Evolutionary conservation across 345 rosid genomes (phyloP).

Genomic region (Kernera saxatilis): DNA sequence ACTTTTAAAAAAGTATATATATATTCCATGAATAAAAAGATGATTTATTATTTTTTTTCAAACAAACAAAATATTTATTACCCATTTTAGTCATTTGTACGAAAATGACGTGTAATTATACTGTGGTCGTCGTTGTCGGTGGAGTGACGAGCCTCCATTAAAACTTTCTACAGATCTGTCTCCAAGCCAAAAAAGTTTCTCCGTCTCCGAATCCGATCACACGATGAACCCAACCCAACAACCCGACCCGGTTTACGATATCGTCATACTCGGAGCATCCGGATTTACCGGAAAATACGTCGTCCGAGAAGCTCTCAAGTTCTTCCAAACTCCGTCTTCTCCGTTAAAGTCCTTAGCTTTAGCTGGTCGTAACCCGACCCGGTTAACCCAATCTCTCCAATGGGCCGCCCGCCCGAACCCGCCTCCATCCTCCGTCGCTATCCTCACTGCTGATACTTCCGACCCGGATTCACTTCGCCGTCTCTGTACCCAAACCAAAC

Average conservation of each 20-base stretch:
- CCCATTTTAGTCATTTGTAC: not conserved
- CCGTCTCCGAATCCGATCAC: slow-evolving; percentile 16
- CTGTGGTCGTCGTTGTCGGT: not conserved
- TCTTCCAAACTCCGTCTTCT: slow-evolving; percentile 46
- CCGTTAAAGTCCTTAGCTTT: slow-evolving; percentile 67
- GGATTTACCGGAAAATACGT: slow-evolving; percentile 80
- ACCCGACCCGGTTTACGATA: slow-evolving; percentile 36
- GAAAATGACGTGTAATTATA: not conserved
- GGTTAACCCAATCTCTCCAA: slow-evolving; percentile 49
- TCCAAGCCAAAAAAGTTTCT: not conserved
- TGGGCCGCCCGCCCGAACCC: slow-evolving; percentile 71
- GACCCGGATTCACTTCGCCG: slow-evolving; percentile 70
- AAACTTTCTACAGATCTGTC: not conserved
- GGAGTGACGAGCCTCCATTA: not conserved
- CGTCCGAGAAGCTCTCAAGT: slow-evolving; percentile 68
- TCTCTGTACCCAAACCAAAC: slow-evolving; percentile 60
- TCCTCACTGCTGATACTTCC: slow-evolving; percentile 65
- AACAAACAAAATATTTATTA: no score
- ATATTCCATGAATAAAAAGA: no score
- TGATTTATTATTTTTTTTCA: no score
- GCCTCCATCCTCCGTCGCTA: slow-evolving; percentile 45
- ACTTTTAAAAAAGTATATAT: no score
- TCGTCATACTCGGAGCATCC: slow-evolving; percentile 71
- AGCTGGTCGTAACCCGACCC: slow-evolving; percentile 70
- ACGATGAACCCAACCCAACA: slow-evolving; percentile 20